These are phyloP conservation scores for Paecilomyces fulvus DNA, from an alignment of 2,329 filamentous ascomycete genomes.

Conservation along the genomic window DNA sequence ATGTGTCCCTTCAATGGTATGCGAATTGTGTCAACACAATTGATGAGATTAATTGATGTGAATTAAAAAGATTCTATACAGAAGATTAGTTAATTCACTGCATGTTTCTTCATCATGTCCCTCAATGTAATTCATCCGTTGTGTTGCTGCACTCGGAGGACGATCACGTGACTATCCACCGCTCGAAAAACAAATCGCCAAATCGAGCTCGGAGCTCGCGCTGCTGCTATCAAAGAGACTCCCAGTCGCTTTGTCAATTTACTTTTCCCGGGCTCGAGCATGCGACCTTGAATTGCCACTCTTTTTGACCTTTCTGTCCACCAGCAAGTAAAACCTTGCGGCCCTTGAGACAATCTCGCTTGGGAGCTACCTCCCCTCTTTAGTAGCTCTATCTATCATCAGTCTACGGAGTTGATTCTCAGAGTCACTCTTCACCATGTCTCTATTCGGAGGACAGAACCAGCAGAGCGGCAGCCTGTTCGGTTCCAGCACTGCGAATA, in stretches of 20 bases:
- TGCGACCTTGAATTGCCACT: neutral
- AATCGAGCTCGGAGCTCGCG: slow-evolving; percentile 1
- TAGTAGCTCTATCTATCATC: slow-evolving; percentile 1
- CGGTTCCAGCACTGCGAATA: slow-evolving; percentile 21
- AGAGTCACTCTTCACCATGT: slow-evolving; percentile 20
- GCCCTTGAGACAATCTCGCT: neutral
- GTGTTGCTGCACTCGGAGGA: neutral
- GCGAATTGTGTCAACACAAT: neutral
- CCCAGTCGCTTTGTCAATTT: slow-evolving; percentile 3
- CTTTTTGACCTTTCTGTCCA: neutral
- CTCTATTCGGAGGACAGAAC: slow-evolving; percentile 28
- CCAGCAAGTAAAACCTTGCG: neutral
- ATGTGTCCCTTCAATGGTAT: neutral
- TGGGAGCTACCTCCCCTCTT: neutral
- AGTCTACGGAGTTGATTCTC: neutral
- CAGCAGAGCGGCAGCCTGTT: slow-evolving; percentile 19
- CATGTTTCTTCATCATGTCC: neutral
- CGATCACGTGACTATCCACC: slow-evolving; percentile 4
- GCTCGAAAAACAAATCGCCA: slow-evolving; percentile 6
- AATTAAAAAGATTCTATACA: too few species aligned
- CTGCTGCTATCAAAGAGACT: neutral
- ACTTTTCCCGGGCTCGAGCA: neutral
- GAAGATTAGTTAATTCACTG: neutral
- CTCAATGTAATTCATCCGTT: neutral
- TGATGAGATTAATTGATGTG: neutral